Conservation (phyloP, 2,329 filamentous ascomycete genomes). For the Alternaria longipes region DNA sequence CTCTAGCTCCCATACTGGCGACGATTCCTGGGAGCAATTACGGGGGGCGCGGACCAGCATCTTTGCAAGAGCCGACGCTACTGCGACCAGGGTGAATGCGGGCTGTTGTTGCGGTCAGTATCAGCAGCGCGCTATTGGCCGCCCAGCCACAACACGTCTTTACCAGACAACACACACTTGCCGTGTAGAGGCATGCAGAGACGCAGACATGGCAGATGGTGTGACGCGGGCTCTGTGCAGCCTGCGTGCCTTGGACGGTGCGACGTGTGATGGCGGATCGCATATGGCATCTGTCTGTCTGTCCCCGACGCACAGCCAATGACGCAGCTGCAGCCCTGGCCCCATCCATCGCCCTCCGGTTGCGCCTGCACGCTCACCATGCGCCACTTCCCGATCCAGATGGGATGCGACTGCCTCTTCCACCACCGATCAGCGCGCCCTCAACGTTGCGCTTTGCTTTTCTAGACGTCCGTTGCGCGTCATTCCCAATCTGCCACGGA, state of each 20-base stretch:
- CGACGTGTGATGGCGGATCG: background rate
- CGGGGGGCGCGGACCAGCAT: constrained; percentile 26
- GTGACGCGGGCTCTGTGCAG: background rate
- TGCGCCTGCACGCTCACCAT: constrained; percentile 7
- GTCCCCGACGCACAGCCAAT: constrained; percentile 6
- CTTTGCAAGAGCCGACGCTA: constrained; percentile 24
- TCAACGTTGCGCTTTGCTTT: constrained; percentile 1
- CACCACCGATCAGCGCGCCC: constrained; percentile 2
- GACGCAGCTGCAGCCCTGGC: constrained; percentile 19
- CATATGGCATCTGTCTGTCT: background rate
- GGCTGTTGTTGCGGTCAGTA: constrained; percentile 27
- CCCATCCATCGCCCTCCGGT: constrained; percentile 11
- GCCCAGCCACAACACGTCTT: constrained; percentile 8
- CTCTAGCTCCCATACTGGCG: constrained; percentile 32
- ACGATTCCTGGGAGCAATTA: constrained; percentile 27
- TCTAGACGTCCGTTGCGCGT: constrained; percentile 15
- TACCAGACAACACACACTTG: background rate
- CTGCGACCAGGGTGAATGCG: constrained; percentile 16
- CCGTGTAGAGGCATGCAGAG: constrained; percentile 14
- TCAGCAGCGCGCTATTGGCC: constrained; percentile 25
- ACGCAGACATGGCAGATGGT: background rate
- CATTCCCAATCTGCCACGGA: constrained; percentile 20
- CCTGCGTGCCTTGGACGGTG: background rate
- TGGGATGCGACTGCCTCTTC: constrained; percentile 13
- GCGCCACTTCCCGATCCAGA: constrained; percentile 21